A percentile compares a stretch with the other conserved stretches of the same genome.
phyloP scores from a whole-genome alignment of 2,329 filamentous ascomycete genomes.

The Lachnellula suecica region DNA sequence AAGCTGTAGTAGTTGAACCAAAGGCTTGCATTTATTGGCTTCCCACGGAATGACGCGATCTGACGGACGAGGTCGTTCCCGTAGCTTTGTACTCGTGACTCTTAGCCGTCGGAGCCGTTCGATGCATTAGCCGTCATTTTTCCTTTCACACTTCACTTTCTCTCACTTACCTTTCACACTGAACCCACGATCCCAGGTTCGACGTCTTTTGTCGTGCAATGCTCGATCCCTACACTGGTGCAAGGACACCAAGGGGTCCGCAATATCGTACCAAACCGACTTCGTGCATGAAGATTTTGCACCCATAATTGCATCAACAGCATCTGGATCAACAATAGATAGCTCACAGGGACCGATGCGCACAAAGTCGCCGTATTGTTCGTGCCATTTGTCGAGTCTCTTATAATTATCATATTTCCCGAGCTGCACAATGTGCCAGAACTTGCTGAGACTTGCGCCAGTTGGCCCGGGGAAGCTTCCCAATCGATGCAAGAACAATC shows the following conservation, averaged over 20 bases:
- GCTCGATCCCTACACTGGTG: constrained; percentile 18
- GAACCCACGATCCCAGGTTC: constrained; percentile 25
- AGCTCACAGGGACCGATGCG: constrained; percentile 20
- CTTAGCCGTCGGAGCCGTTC: constrained; percentile 25
- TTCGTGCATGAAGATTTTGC: constrained; percentile 20
- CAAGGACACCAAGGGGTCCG: constrained; percentile 12
- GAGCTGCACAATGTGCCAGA: constrained; percentile 18
- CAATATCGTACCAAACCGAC: constrained; percentile 23
- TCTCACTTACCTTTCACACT: constrained; percentile 20
- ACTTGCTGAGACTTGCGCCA: constrained; percentile 19
- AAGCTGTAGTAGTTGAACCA: constrained; percentile 28
- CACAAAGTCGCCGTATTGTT: constrained; percentile 26
- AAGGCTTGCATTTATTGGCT: constrained; percentile 17
- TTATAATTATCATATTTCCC: constrained; percentile 12
- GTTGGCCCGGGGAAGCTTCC: constrained; percentile 29
- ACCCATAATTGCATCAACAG: constrained; percentile 17
- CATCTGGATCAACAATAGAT: constrained; percentile 19
- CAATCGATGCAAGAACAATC: constrained; percentile 45
- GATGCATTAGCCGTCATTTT: constrained; percentile 16
- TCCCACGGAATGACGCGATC: constrained; percentile 13
- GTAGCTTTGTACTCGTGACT: constrained; percentile 18
- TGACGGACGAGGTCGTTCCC: constrained; percentile 17
- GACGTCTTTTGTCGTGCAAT: constrained; percentile 23
- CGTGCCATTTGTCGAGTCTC: constrained; percentile 14
- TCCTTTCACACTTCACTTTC: not conserved